Evolutionary conservation across 768 basidiomycete genomes (phyloP).

Genomic region (Fomitopsis serialis): DNA sequence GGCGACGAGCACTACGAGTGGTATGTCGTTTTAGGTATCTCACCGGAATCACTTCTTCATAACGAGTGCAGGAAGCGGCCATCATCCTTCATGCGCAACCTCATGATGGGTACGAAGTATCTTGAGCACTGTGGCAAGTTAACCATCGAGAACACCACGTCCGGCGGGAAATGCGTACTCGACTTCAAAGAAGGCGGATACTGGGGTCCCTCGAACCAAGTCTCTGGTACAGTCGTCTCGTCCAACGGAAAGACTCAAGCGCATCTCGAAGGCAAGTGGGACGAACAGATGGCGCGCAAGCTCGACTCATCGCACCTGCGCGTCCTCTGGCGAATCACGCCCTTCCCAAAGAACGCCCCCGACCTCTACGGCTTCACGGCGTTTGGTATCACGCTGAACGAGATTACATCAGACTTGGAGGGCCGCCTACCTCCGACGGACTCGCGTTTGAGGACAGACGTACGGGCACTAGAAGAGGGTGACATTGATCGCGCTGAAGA

Average conservation of each 20-base stretch:
- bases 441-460: constrained; percentile 77
- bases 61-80: constrained; percentile 65
- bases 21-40: constrained; percentile 39
- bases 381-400: constrained; percentile 77
- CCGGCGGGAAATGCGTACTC: constrained; percentile 55
- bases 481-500: constrained; percentile 63
- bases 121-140: constrained; percentile 81
- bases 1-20: constrained; percentile 67
- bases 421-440: constrained; percentile 73
- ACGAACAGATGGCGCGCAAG: constrained; percentile 70
- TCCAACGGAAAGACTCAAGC: constrained; percentile 48
- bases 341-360: constrained; percentile 65
- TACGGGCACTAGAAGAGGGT: constrained; percentile 78
- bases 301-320: constrained; percentile 64
- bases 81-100: constrained; percentile 82
- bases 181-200: constrained; percentile 87
- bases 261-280: constrained; percentile 86
- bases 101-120: constrained; percentile 89
- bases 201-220: constrained; percentile 73
- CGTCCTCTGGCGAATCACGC: constrained; percentile 70
- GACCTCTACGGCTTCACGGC: constrained; percentile 81
- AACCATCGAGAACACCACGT: constrained; percentile 60
- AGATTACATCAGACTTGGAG: constrained; percentile 62
- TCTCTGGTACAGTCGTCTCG: constrained; percentile 56
- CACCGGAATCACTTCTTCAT: not conserved